Evolutionary conservation across 768 basidiomycete genomes (phyloP).

Genomic region (Suillus hirtellus): DNA sequence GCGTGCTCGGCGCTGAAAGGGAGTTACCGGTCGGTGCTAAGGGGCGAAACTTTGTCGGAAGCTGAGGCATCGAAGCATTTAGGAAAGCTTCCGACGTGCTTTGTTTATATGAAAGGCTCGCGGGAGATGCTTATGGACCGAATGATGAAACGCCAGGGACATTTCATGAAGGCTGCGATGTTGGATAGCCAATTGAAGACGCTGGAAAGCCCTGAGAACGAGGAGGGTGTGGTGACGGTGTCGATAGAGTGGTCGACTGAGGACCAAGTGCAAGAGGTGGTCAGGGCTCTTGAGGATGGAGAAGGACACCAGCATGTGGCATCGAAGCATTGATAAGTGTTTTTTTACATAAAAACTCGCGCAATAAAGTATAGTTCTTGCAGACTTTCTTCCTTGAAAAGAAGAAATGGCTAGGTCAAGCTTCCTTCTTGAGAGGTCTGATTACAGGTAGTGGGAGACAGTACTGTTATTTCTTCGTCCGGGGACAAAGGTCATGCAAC

Average conservation of each 20-base stretch:
- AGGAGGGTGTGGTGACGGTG: slow-evolving; percentile 68
- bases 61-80: slow-evolving; percentile 24
- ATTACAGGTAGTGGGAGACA: too few relatives aligned
- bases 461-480: too few relatives aligned
- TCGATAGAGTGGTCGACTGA: slow-evolving; percentile 51
- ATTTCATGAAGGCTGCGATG: slow-evolving; percentile 86
- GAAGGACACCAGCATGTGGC: neutral
- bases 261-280: slow-evolving; percentile 52
- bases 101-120: slow-evolving; percentile 76
- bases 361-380: neutral
- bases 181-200: slow-evolving; percentile 75
- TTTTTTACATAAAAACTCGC: neutral
- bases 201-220: slow-evolving; percentile 68
- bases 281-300: neutral
- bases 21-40: slow-evolving; percentile 78
- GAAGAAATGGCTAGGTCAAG: too few relatives aligned
- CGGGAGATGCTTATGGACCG: slow-evolving; percentile 57
- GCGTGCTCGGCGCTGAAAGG: slow-evolving; percentile 85
- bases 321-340: neutral
- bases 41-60: slow-evolving; percentile 38
- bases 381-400: too few relatives aligned
- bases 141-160: slow-evolving; percentile 63
- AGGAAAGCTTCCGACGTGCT: slow-evolving; percentile 58
- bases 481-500: too few relatives aligned
- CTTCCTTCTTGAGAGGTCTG: too few relatives aligned